Conservation (phyloP, 352 stramenopile species). For the Hyaloperonospora brassicae region DNA sequence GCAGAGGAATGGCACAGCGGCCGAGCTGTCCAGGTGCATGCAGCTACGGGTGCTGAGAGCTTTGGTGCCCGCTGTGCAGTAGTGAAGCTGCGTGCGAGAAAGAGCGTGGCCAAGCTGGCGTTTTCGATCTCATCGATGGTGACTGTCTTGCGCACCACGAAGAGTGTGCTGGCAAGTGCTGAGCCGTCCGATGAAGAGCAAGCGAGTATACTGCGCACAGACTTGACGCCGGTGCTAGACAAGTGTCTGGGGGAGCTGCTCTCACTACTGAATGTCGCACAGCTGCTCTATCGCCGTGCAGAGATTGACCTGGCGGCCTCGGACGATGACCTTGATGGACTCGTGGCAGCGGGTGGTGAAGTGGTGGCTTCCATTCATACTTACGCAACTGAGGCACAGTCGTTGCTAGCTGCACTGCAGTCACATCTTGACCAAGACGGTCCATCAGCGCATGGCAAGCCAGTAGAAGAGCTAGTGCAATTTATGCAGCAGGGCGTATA, state of each 20-base stretch:
- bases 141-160: constrained; percentile 33
- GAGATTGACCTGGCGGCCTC: constrained; percentile 62
- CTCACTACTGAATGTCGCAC: constrained; percentile 38
- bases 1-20: constrained; percentile 50
- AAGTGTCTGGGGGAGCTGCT: constrained; percentile 39
- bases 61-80: constrained; percentile 51
- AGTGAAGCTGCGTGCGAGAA: constrained; percentile 52
- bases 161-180: constrained; percentile 23
- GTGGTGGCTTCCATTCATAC: constrained; percentile 46
- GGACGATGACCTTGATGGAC: constrained; percentile 59
- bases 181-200: constrained; percentile 25
- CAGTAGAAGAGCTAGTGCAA: constrained; percentile 29
- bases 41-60: constrained; percentile 27
- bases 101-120: constrained; percentile 40
- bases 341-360: constrained; percentile 53
- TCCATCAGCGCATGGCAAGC: constrained; percentile 12
- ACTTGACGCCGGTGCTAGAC: constrained; percentile 33
- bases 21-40: constrained; percentile 18
- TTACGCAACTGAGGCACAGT: constrained; percentile 43
- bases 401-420: constrained; percentile 34
- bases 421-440: constrained; percentile 27
- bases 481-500: constrained; percentile 46
- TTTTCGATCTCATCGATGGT: constrained; percentile 55
- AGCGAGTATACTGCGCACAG: constrained; percentile 22
- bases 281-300: constrained; percentile 53